Base-by-base conservation (phyloP, 495 filamentous ascomycete species). In the Podospora comata region DNA sequence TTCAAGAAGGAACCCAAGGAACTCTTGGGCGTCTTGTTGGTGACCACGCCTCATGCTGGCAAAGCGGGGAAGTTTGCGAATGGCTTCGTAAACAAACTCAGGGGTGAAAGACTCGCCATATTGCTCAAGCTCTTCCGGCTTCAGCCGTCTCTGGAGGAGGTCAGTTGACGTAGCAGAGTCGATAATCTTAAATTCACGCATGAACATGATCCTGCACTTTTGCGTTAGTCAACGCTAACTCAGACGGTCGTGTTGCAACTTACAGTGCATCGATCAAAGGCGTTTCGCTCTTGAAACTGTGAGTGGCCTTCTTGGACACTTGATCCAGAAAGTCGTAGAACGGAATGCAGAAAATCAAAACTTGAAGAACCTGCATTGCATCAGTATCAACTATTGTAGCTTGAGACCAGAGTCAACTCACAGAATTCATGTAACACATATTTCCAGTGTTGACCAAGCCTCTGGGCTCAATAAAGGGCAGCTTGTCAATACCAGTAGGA, bases 401-500 rank as follows among this genome's bases (percentile, higher is more conserved):
- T 9, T 13, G 9, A 16, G 6, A 16, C 2, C 39, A 48, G 15
- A 11, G 5, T 48, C 56, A 27, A 79, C 92, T 82, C 85, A 98
- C 95, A 59, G 95, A 97, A 82, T 98, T 99, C 96, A 99, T 98
- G 82, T 97, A 99, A 80, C 95, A 99, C 93, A 98, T 95, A 75
- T 99, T 99, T 7, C 95, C 95, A 58, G 94, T 96, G 78, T 99
- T 99, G 59, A 97, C 89, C 72, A 99, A 85, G 4, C 95, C 95
- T 62, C 96, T 85, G n/a, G 95, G 95, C 77, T 98, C 92, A 5
- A 99, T 84, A 75, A 97, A 97, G 13, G 88, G 79, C 62, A 94
- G 81, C 72, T 91, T 93, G 5, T 86, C 84, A 19, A 84, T 82
- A 55, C 82, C 81, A 30, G 83, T 83, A 53, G 89, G 86, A 62